phyloP scores from a whole-genome alignment of 768 basidiomycete species.

The Termitomyces sp. region DNA sequence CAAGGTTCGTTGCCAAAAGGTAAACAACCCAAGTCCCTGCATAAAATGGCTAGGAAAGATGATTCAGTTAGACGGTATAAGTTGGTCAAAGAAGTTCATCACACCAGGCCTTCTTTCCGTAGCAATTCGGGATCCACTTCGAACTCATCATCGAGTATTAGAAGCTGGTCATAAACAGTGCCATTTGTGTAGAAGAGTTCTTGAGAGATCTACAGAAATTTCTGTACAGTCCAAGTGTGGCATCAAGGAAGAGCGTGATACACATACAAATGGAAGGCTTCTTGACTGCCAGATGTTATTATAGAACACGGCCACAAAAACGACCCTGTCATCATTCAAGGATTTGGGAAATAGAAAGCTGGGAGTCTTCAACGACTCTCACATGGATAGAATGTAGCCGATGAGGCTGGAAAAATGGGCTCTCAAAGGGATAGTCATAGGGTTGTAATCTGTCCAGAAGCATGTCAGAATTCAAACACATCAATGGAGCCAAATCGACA shows the following conservation, averaged over 20 bases:
- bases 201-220: conserved; percentile 40
- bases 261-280: conserved; percentile 23
- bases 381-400: conserved; percentile 47
- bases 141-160: conserved; percentile 39
- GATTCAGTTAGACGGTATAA: neutral
- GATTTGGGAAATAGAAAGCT: neutral
- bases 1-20: conserved; percentile 38
- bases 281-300: conserved; percentile 46
- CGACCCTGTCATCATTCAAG: conserved; percentile 25
- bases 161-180: conserved; percentile 37
- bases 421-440: conserved; percentile 46
- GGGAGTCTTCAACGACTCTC: conserved; percentile 7
- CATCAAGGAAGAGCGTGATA: neutral
- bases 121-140: conserved; percentile 36
- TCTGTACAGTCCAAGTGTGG: conserved; percentile 10
- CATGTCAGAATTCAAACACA: neutral
- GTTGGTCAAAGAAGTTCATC: neutral
- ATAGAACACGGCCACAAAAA: conserved; percentile 48
- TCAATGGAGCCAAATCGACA: neutral
- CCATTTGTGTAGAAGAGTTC: conserved; percentile 44
- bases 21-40: conserved; percentile 41
- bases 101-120: conserved; percentile 33
- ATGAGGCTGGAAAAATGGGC: conserved; percentile 42
- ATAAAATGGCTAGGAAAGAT: conserved; percentile 34
- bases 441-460: conserved; percentile 26